Evolutionary conservation across 1,284 basidiomycete species (phyloP).

Genomic region (Pholiota adiposa): DNA sequence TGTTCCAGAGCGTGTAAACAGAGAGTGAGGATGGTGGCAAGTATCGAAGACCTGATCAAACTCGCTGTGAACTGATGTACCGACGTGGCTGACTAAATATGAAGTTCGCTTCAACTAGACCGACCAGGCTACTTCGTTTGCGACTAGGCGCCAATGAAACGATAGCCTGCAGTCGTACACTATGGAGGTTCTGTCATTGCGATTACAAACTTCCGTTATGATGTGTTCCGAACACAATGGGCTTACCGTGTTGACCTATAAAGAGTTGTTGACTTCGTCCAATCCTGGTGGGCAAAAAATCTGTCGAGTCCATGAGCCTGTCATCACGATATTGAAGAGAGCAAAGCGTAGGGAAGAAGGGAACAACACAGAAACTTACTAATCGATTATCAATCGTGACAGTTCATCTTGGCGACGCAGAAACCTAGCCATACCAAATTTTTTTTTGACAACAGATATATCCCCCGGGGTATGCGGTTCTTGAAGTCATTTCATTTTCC

Average conservation of each 20-base stretch:
- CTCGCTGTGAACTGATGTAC: background rate
- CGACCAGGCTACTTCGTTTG: background rate
- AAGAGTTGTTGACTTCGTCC: background rate
- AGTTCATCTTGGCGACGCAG: no score
- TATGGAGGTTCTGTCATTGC: background rate
- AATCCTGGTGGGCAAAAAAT: background rate
- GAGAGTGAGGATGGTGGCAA: background rate
- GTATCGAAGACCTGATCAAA: background rate
- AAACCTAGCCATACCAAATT: no score
- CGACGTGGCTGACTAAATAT: slow-evolving; percentile 5
- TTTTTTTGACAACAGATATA: no score
- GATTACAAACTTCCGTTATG: slow-evolving; percentile 2
- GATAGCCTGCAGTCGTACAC: background rate
- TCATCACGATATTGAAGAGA: background rate
- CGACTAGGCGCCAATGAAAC: background rate
- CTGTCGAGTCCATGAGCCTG: background rate
- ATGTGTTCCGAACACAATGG: background rate
- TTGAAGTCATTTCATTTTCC: no score
- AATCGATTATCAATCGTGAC: no score
- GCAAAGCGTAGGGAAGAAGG: background rate
- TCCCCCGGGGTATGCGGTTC: no score
- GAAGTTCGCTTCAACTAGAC: background rate
- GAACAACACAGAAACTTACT: no score
- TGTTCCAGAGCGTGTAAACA: background rate
- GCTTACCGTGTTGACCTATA: background rate